phyloP scores from a whole-genome alignment of 1,284 basidiomycete species.

The Phylloboletellus chloephorus region DNA sequence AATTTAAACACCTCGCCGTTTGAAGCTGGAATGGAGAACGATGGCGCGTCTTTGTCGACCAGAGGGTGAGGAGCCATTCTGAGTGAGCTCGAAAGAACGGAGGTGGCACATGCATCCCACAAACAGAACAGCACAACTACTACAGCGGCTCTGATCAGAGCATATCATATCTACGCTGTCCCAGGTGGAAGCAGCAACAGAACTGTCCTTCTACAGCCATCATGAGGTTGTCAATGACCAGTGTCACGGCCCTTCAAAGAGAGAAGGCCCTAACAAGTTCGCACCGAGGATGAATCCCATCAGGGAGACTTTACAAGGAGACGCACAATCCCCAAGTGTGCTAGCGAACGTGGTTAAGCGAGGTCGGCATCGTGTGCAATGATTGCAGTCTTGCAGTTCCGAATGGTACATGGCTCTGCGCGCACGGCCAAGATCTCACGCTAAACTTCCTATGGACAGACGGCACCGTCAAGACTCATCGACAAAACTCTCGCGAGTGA shows the following conservation, averaged over 20 bases:
- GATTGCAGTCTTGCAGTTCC: too few species aligned
- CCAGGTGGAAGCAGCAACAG: too few species aligned
- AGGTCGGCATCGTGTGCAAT: too few species aligned
- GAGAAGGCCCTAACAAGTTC: conserved; percentile 5
- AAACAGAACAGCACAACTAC: too few species aligned
- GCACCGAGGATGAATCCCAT: conserved; percentile 19
- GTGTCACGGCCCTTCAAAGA: neutral
- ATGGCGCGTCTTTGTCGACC: conserved; percentile 46
- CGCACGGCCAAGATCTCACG: too few species aligned
- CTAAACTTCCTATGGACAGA: too few species aligned
- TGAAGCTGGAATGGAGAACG: conserved; percentile 44
- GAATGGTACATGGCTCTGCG: too few species aligned
- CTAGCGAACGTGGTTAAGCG: neutral
- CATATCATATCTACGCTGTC: too few species aligned
- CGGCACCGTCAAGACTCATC: neutral
- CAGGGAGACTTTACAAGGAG: conserved; percentile 14
- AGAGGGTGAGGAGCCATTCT: conserved; percentile 38
- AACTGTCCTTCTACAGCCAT: too few species aligned
- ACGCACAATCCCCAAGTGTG: neutral
- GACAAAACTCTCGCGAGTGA: neutral
- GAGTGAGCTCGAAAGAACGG: conserved; percentile 1
- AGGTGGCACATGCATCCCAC: too few species aligned
- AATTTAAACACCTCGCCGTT: conserved; percentile 48
- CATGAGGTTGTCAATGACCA: neutral
- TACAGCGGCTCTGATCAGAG: too few species aligned